phyloP scores from a whole-genome alignment of 2,329 filamentous ascomycete genomes.

The Arthrobotrys pseudoclavata region DNA sequence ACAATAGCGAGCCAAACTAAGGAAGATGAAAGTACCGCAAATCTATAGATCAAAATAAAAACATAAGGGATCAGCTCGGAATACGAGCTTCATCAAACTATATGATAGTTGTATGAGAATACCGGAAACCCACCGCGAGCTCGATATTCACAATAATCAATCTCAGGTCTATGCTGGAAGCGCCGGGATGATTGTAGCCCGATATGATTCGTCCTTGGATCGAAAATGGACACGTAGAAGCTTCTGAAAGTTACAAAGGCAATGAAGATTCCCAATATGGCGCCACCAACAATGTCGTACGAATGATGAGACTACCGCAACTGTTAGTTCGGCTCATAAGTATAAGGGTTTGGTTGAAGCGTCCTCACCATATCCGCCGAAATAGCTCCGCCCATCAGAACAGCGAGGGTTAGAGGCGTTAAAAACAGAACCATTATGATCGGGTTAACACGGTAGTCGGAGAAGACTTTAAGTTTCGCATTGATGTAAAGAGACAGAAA shows the following conservation, averaged over 20 bases:
- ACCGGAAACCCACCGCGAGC: conserved; percentile 38
- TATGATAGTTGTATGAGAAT: conserved; percentile 14
- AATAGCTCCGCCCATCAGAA: conserved; percentile 53
- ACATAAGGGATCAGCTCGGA: too few relatives aligned
- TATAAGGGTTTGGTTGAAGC: background rate
- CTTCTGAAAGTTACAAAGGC: conserved; percentile 35
- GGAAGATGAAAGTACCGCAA: background rate
- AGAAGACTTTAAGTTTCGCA: conserved; percentile 50
- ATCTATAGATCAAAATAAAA: background rate
- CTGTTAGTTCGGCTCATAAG: background rate
- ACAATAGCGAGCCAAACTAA: too few relatives aligned
- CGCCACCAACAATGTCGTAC: conserved; percentile 52
- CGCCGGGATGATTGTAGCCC: conserved; percentile 29
- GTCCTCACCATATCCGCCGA: conserved; percentile 47
- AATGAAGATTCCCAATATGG: conserved; percentile 38
- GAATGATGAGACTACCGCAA: conserved; percentile 43
- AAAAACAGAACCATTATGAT: conserved; percentile 46
- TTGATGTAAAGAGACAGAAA: conserved; percentile 51
- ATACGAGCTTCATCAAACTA: background rate
- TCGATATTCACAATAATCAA: conserved; percentile 27
- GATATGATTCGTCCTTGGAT: conserved; percentile 45
- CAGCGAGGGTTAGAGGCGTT: conserved; percentile 37
- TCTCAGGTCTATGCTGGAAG: conserved; percentile 6
- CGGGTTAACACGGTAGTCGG: conserved; percentile 43
- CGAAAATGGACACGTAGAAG: conserved; percentile 36